Conservation (phyloP, 2,329 filamentous ascomycete species). For the Alternaria ventricosa region DNA sequence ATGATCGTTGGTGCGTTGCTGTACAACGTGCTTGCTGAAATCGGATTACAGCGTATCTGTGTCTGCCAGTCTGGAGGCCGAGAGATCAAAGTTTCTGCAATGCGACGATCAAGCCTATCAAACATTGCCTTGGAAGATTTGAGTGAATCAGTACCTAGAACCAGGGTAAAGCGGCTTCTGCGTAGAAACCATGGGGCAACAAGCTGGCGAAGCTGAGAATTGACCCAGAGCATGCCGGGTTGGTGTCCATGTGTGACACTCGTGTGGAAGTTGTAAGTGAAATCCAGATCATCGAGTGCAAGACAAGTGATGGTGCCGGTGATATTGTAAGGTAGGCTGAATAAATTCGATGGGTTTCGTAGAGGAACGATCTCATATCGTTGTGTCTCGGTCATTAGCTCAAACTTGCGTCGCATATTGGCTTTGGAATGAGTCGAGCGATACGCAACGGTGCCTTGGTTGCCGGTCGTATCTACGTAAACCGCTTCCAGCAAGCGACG, state of each 20-base stretch:
- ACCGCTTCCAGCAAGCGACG: too few relatives aligned
- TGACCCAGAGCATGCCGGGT: background rate
- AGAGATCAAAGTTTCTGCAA: too few relatives aligned
- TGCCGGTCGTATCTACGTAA: too few relatives aligned
- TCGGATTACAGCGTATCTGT: background rate
- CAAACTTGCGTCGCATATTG: too few relatives aligned
- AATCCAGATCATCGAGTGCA: background rate
- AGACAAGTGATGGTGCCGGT: rapidly evolving
- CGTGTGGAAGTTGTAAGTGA: background rate
- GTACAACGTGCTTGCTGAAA: background rate
- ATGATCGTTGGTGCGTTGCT: background rate
- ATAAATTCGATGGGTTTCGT: rapidly evolving
- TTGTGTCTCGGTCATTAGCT: too few relatives aligned
- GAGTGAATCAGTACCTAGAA: rapidly evolving
- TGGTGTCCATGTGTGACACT: background rate
- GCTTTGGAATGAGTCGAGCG: too few relatives aligned
- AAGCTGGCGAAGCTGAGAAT: background rate
- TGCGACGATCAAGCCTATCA: background rate
- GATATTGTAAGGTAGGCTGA: rapidly evolving
- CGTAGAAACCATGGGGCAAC: background rate
- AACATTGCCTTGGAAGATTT: background rate
- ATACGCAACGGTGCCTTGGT: too few relatives aligned
- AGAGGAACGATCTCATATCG: rapidly evolving
- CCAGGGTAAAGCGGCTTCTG: background rate
- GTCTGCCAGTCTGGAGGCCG: too few relatives aligned